Evolutionary conservation across 192 early-diverging fungal species (phyloP).

Genomic region (Obelidium mucronatum): DNA sequence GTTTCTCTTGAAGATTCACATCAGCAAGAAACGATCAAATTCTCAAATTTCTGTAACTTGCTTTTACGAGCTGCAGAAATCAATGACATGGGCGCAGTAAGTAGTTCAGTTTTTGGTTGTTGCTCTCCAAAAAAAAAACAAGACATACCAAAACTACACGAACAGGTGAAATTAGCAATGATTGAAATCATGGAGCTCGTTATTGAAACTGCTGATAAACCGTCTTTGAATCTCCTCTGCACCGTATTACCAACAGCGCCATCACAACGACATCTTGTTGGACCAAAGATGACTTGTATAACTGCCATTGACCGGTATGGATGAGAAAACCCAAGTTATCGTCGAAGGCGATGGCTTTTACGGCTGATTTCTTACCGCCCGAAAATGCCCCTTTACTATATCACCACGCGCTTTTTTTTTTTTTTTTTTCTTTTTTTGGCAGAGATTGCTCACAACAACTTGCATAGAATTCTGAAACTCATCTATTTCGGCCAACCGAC

Average conservation of each 20-base stretch:
- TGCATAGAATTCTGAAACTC: slow-evolving; percentile 19
- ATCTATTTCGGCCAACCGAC: not conserved
- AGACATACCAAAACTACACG: not conserved
- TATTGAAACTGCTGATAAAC: not conserved
- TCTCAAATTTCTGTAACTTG: not conserved
- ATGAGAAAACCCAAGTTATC: too few species aligned
- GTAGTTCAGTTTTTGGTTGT: not conserved
- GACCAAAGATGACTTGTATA: not conserved
- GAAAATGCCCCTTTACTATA: too few species aligned
- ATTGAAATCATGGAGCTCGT: not conserved
- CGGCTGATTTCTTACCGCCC: too few species aligned
- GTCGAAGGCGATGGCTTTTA: too few species aligned
- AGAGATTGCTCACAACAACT: too few species aligned
- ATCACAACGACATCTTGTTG: too few species aligned
- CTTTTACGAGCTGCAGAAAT: not conserved
- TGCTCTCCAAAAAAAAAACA: not conserved
- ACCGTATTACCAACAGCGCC: too few species aligned
- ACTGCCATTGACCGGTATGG: not conserved
- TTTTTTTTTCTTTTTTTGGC: too few species aligned
- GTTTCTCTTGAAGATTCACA: not conserved
- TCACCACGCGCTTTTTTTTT: too few species aligned
- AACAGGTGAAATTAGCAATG: not conserved
- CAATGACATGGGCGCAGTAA: not conserved
- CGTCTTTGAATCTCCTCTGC: not conserved
- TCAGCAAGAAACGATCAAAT: not conserved